These are phyloP conservation scores for Xylaria sp. DNA, from an alignment of 2,329 filamentous ascomycete genomes.

Conservation along the genomic window DNA sequence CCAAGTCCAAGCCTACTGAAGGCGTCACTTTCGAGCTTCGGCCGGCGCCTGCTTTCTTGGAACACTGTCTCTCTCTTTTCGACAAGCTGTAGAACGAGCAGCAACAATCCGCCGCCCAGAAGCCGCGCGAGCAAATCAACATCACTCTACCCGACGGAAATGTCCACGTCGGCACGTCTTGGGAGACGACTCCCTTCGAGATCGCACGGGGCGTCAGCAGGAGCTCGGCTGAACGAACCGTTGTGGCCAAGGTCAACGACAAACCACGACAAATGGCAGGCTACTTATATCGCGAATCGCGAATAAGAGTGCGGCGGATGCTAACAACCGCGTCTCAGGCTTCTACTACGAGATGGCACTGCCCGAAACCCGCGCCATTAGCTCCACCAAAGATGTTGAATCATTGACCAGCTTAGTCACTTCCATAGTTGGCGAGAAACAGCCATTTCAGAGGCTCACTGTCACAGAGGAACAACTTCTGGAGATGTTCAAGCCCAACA, in stretches of 20 bases:
- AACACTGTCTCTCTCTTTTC: constrained; percentile 69
- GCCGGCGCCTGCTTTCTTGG: constrained; percentile 68
- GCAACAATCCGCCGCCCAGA: constrained; percentile 55
- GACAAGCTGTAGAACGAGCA: constrained; percentile 36
- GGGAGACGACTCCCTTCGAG: constrained; percentile 87
- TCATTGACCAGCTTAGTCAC: constrained; percentile 28
- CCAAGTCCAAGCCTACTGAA: constrained; percentile 33
- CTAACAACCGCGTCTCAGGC: constrained; percentile 15
- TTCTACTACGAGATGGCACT: constrained; percentile 99
- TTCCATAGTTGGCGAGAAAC: constrained; percentile 33
- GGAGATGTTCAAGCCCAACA: constrained; percentile 77
- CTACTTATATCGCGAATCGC: no score
- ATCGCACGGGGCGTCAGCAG: constrained; percentile 84
- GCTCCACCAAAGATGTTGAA: constrained; percentile 33
- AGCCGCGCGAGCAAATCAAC: constrained; percentile 78
- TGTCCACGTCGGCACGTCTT: constrained; percentile 79
- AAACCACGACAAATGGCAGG: constrained; percentile 78
- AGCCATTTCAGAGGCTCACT: constrained; percentile 35
- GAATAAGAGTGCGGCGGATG: background rate
- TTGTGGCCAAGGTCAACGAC: constrained; percentile 77
- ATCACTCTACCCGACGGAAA: constrained; percentile 79
- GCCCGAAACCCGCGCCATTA: constrained; percentile 51
- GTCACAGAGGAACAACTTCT: constrained; percentile 30
- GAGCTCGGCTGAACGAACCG: constrained; percentile 84
- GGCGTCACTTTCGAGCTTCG: constrained; percentile 35